Base-by-base conservation (phyloP, 164 flowering plant species). In the Vitis riparia region DNA sequence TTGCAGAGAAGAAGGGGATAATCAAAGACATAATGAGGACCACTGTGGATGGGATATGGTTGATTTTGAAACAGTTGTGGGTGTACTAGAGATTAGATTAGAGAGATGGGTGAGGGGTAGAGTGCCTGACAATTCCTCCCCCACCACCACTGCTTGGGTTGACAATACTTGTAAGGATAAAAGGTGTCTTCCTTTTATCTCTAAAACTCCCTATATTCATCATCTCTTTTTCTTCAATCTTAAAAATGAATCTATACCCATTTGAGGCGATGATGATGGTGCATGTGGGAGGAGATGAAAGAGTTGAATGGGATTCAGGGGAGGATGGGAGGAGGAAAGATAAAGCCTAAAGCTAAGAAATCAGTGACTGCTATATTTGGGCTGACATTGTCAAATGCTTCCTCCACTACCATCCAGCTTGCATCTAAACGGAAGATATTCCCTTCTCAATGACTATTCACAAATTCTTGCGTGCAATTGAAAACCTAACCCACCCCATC, bases 331-430 rank as follows among this genome's bases (percentile, higher is more conserved):
- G 23, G 23, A 19, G 44, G 6, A 32, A 32, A 17, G 17, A 11
- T 56, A 51, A 52, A 32, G 49, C 19, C 9, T 16, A 57, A 73
- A 57, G 49, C 50, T 23, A 69, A 67, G 55, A 71, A 70, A 60
- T 70, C 13, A 71, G 65, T 67, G 27, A 61, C 3, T 70, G 51
- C 76, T 64, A 69, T 67, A 62, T 64, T 70, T 78, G 80, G 76
- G 73, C 65, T 79, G 80, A 81, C 84, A 83, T 19, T 11, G 29
- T 73, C 61, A 77, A 78, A 73, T 78, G 82, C 72, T 69, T 61
- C 63, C 69, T 59, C 79, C 84, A 74, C 77, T 68, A 68, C 3
- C 59, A 62, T 70, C 61, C 70, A 71, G 51, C 69, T 75, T 76
- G 69, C 68, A 79, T 71, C 47, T 53, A 74, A 64, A 75, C 10